Evolutionary conservation across 2,329 filamentous ascomycete species (phyloP).

Genomic region (Neofusicoccum laricinum): DNA sequence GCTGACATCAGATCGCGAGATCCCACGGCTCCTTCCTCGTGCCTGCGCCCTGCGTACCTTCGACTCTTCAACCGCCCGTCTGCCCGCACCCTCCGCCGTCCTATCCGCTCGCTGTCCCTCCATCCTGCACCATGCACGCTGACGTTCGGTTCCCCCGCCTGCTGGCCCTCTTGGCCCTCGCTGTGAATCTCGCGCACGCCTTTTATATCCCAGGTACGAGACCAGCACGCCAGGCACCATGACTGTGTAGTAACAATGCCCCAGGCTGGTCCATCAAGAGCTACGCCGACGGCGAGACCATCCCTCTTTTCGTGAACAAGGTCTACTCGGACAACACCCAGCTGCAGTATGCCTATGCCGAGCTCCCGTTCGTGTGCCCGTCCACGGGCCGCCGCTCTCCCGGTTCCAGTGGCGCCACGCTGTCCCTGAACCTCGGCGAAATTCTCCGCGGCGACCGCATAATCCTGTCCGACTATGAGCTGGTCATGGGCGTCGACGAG

Average conservation of each 20-base stretch:
- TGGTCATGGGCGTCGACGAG: conserved; percentile 73
- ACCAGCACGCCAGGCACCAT: conserved; percentile 15
- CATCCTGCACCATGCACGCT: conserved; percentile 30
- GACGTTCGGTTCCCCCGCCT: conserved; percentile 40
- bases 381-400: conserved; percentile 66
- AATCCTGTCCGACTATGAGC: conserved; percentile 76
- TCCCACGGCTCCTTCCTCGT: background rate
- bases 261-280: conserved; percentile 76
- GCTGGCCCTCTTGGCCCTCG: conserved; percentile 50
- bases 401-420: conserved; percentile 70
- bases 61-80: conserved; percentile 1
- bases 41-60: background rate
- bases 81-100: background rate
- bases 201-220: conserved; percentile 84
- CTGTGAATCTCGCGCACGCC: conserved; percentile 48
- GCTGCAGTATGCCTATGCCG: conserved; percentile 87
- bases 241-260: background rate
- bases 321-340: conserved; percentile 86
- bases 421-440: conserved; percentile 82
- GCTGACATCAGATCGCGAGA: conserved; percentile 7
- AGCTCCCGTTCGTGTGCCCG: conserved; percentile 83
- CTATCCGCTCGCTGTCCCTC: background rate
- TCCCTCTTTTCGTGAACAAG: conserved; percentile 88
- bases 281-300: conserved; percentile 71
- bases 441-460: conserved; percentile 85